phyloP scores from a whole-genome alignment of 139 green algal genomes.

The Bryopsis sp. region DNA sequence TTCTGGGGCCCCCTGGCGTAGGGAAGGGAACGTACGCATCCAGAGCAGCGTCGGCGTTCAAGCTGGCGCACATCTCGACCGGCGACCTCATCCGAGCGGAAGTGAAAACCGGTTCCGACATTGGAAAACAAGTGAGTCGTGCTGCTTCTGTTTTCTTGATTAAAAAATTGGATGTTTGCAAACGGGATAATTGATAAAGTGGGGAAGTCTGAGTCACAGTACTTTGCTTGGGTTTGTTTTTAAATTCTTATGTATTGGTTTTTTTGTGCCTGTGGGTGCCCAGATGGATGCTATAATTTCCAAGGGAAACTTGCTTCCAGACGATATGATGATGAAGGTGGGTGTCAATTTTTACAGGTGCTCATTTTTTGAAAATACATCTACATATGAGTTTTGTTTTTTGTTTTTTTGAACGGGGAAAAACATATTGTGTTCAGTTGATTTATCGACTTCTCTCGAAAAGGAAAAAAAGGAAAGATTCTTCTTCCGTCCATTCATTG shows the following conservation, averaged over 20 bases:
- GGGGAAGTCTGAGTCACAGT: too few relatives aligned
- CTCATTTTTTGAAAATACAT: too few relatives aligned
- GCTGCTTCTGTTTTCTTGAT: too few relatives aligned
- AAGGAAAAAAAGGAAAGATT: too few relatives aligned
- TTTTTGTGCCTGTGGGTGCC: background rate
- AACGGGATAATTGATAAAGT: too few relatives aligned
- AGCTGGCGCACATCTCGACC: slow-evolving; percentile 81
- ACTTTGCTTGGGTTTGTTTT: too few relatives aligned
- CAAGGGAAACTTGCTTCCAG: slow-evolving; percentile 72
- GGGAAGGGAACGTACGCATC: slow-evolving; percentile 94
- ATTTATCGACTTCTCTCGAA: too few relatives aligned
- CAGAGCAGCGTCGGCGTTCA: slow-evolving; percentile 60
- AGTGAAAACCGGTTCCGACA: slow-evolving; percentile 55
- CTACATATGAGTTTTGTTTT: too few relatives aligned
- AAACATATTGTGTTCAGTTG: background rate
- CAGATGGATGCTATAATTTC: slow-evolving; percentile 64
- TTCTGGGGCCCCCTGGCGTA: slow-evolving; percentile 73
- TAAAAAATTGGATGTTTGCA: too few relatives aligned
- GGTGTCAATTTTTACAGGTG: slow-evolving; percentile 14
- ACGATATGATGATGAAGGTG: slow-evolving; percentile 71
- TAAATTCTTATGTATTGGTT: background rate
- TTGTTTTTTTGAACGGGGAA: background rate
- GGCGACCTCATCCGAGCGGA: slow-evolving; percentile 88
- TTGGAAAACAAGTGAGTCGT: slow-evolving; percentile 50
- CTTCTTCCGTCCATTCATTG: too few relatives aligned